These are phyloP conservation scores for Drechslera avenae DNA, from an alignment of 2,329 filamentous ascomycete genomes.

Conservation along the genomic window DNA sequence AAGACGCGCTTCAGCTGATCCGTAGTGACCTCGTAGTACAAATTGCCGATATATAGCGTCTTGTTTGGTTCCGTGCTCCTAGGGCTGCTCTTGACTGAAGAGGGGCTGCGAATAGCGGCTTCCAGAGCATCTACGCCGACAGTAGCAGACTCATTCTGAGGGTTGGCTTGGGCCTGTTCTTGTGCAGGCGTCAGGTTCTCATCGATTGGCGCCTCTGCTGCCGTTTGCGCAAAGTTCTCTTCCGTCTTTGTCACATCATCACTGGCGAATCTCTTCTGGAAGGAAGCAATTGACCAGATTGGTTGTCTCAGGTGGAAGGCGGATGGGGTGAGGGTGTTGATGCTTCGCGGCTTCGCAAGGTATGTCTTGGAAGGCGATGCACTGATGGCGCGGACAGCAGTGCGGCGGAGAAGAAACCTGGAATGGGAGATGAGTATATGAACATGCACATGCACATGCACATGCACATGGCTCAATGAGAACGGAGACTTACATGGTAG, in stretches of 20 bases:
- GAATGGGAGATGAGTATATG: constrained; percentile 10
- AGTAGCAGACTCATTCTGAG: constrained; percentile 35
- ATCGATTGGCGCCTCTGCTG: constrained; percentile 42
- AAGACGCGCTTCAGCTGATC: constrained; percentile 66
- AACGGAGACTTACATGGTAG: constrained; percentile 25
- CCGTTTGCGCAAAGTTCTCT: constrained; percentile 44
- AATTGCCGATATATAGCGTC: constrained; percentile 69
- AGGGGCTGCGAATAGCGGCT: constrained; percentile 8
- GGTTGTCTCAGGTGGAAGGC: constrained; percentile 44
- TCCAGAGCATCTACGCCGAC: constrained; percentile 34
- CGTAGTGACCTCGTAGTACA: constrained; percentile 70
- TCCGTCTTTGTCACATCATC: constrained; percentile 51
- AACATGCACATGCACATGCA: background rate
- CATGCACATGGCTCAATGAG: background rate
- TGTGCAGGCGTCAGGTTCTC: constrained; percentile 39
- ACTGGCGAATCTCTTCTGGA: constrained; percentile 57
- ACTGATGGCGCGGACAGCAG: constrained; percentile 60
- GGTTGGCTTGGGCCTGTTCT: constrained; percentile 29
- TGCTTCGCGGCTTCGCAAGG: constrained; percentile 49
- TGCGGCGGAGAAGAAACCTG: constrained; percentile 64
- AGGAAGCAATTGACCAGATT: constrained; percentile 46
- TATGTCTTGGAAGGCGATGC: constrained; percentile 53
- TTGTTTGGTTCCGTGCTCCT: constrained; percentile 27
- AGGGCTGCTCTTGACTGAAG: background rate
- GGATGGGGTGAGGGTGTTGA: constrained; percentile 41